Base-by-base conservation (phyloP, 352 stramenopile genomes). In the Pythium periplocum region DNA sequence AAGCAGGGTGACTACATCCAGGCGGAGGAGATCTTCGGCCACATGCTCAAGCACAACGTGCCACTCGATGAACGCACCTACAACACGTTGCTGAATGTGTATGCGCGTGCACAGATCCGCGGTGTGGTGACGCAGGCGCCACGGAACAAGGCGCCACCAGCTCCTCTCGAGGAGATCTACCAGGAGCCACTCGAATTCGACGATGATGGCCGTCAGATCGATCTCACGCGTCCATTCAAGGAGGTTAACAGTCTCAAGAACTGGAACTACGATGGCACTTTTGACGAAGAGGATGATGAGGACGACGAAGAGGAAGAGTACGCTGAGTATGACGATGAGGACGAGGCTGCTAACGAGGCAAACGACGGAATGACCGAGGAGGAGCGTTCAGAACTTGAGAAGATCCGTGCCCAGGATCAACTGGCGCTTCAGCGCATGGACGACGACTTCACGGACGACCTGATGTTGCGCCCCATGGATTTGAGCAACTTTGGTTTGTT, bases 11-110 rank as follows among this genome's bases (percentile, higher is more conserved):
- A 93, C 51, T 75, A 81, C 26, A 66, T 90, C 45, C 72, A 86
- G 55, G 79, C 79, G 0, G 82, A 93, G 57, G 65, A 84, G 64
- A 86, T 93, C 38, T 55, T 89, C 59, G 61, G 75, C 36, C 74
- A 90, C 51, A 90, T 93, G 83, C 64, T 69, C 12, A 62, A 69
- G 17, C 79, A 90, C 52, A 59, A 79, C 0, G 83, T 90, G 50
- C 83, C 83, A 2, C 71, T 86, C 55, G 73, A 78, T 33, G 60
- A 85, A 45, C 67, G 81, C 26, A 83, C 81, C 43, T 87, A 82
- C 60, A 89, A 83, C 56, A 87, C 78, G 42, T 54, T 93, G 17
- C 62, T 93, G 31, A 89, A 90, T 53, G 78, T 89, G 41, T 93
- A 93, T 53, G 83, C 79, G 32, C 83, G 83, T 4, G 78, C 79